Base-by-base conservation (phyloP, 305 asterid species). In the Solanum chacoense region DNA sequence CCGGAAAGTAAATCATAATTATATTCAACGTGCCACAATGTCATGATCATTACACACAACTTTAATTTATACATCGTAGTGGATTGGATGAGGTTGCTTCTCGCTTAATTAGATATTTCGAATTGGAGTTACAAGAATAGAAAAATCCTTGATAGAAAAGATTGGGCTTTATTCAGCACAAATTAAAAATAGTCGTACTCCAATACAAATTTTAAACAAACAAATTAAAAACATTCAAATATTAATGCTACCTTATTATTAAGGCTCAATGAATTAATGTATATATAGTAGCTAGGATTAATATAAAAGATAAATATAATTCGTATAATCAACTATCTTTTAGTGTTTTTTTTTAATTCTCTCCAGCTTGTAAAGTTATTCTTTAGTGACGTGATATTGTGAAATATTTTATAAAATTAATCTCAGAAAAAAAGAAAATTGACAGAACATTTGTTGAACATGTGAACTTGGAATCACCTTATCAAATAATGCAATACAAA, bases 81-180 rank as follows among this genome's bases (percentile, higher is more conserved):
- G 63, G 8, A 50, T 2, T 7, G 10, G 4, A 50, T 50, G n/a
- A 16, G 9, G 10, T 6, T 16, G 4, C 0, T 50, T 45, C 0
- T 7, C n/a, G 2, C 0, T 50, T 55, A 55, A 18, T 55, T 2
- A 55, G 2, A 55, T 0, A 0, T 55, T 7, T 55, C 0, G 0
- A 18, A 55, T 55, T 50, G 0, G 1, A 55, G 0, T 18, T 18
- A 7, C 3, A 16, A 18, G 2, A 55, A 18, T 0, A 14, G n/a
- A 55, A 50, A 6, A 16, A 50, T 50, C 9, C n/a, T 7, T 16
- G 4, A 18, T 18, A 55, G 4, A 0, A 7, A 55, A 18, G 2
- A 0, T 50, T 7, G n/a, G 20, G 10, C 65, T 2, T 14, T 50
- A 50, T 50, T 14, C 4, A 0, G 65, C 10, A 16, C 10, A 50